Percentiles rank a stretch among this genome's conserved stretches.
These are phyloP conservation scores for Phyllachora maydis DNA, from an alignment of 2,329 filamentous ascomycete species.

Conservation along the genomic window DNA sequence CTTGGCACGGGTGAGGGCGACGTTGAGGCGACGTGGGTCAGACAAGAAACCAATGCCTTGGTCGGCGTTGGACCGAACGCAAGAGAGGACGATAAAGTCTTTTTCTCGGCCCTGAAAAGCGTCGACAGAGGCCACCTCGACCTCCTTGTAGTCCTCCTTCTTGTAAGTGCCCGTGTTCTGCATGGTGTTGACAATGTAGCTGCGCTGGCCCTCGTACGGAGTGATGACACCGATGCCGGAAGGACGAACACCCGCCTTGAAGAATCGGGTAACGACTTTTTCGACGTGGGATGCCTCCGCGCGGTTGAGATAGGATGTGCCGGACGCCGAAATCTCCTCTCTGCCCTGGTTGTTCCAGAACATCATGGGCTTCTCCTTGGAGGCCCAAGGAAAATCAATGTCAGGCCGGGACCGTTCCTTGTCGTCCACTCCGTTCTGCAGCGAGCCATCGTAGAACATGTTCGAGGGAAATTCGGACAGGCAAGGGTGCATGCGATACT, in stretches of 20 bases:
- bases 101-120: constrained; percentile 98
- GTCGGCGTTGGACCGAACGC: constrained; percentile 95
- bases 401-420: constrained; percentile 76
- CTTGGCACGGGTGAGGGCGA: constrained; percentile 89
- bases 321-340: constrained; percentile 93
- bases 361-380: constrained; percentile 93
- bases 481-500: constrained; percentile 98
- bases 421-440: constrained; percentile 90
- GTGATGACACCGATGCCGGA: constrained; percentile 93
- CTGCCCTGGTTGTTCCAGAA: constrained; percentile 98
- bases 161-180: constrained; percentile 93
- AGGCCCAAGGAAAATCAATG: constrained; percentile 96
- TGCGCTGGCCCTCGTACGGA: constrained; percentile 93
- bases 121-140: constrained; percentile 94
- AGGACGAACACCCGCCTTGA: constrained; percentile 94
- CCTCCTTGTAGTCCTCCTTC: constrained; percentile 96
- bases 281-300: constrained; percentile 95
- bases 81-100: constrained; percentile 95
- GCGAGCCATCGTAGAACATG: constrained; percentile 97
- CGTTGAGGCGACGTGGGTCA: constrained; percentile 90
- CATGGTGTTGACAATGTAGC: constrained; percentile 98
- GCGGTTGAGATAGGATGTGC: constrained; percentile 93
- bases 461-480: constrained; percentile 95
- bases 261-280: constrained; percentile 95
- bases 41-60: constrained; percentile 98